Base-by-base conservation (phyloP, 768 basidiomycete genomes). In the Pseudohyphozyma bogoriensis region DNA sequence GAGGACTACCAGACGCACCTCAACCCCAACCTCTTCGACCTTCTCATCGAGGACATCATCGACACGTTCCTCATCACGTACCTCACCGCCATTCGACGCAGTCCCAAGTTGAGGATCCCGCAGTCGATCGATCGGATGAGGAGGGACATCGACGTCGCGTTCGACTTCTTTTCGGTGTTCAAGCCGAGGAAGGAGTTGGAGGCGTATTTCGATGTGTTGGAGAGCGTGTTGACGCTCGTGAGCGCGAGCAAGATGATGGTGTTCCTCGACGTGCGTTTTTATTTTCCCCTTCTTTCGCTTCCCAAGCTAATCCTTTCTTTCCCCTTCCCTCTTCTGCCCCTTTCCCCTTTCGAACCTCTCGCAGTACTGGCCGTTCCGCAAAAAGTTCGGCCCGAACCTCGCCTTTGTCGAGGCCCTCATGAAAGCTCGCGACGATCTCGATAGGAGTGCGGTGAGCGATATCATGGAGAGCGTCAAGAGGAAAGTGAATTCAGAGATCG, bases 1-100 rank as follows among this genome's bases (percentile, higher is more conserved):
- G 62, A 61, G 26, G 95, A 97, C 74, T 93, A 89, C 73, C 87
- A 92, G 71, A 79, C 82, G 47, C 95, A 85, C 70, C 83, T 99
- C 60, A 95, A 96, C 71, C 79, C 87, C 18, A 84, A 87, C 9
- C 79, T 99, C 47, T 83, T 96, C 65, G 92, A 96, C 63, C 80
- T 97, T 28, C 79, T 97, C 36, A 78, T 95, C 20, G 92, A 95
- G 71, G 91, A 97, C 70, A 82, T 97, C 36, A 78, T 96, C 56
- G 90, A 96, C 71, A 76, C 85, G 8, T 92, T 93, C 77, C 79
- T 99, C 39, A 83, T 93, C 70, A 79, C 81, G 11, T 97, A 97
- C 73, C 83, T 99, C 69, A 89, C 86, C 56, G 86, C 86, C 0
- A 80, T 97, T 24, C 83, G 85, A 4, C 85, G 86, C 69, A 81